phyloP scores from a whole-genome alignment of 2,329 filamentous ascomycete species.

The Claviceps purpurea region DNA sequence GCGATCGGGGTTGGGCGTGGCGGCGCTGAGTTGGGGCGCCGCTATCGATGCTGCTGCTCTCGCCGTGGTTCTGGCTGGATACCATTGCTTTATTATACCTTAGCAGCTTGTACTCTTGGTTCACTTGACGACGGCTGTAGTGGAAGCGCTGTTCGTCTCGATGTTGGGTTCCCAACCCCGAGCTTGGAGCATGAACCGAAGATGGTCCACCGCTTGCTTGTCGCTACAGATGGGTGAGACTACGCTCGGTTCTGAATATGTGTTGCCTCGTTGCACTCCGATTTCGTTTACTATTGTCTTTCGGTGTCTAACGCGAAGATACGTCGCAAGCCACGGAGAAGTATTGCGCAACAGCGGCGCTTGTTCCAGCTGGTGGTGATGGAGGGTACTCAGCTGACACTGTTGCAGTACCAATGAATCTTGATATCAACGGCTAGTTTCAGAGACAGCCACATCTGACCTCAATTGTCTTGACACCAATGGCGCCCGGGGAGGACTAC shows the following conservation, averaged over 20 bases:
- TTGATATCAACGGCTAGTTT: not conserved
- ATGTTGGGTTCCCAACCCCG: not conserved
- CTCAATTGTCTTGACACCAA: no score
- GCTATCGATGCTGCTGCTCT: not conserved
- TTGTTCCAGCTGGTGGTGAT: not conserved
- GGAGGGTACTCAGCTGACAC: not conserved
- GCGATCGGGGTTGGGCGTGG: conserved; percentile 10
- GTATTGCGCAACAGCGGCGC: not conserved
- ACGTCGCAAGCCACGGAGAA: not conserved
- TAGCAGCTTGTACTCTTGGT: not conserved
- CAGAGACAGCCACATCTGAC: no score
- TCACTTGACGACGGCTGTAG: not conserved
- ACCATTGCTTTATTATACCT: not conserved
- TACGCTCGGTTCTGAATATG: not conserved
- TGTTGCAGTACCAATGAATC: not conserved
- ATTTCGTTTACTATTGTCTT: not conserved
- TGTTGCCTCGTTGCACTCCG: not conserved
- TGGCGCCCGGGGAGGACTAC: no score
- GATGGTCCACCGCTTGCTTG: not conserved
- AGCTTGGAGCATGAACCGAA: not conserved
- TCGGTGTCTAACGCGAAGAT: not conserved
- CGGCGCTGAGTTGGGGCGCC: not conserved
- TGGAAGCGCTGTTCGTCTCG: not conserved
- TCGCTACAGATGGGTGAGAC: not conserved
- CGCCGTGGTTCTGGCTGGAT: not conserved